Base-by-base conservation (phyloP, 257 asterid genomes). In the Capsicum rhomboideum region DNA sequence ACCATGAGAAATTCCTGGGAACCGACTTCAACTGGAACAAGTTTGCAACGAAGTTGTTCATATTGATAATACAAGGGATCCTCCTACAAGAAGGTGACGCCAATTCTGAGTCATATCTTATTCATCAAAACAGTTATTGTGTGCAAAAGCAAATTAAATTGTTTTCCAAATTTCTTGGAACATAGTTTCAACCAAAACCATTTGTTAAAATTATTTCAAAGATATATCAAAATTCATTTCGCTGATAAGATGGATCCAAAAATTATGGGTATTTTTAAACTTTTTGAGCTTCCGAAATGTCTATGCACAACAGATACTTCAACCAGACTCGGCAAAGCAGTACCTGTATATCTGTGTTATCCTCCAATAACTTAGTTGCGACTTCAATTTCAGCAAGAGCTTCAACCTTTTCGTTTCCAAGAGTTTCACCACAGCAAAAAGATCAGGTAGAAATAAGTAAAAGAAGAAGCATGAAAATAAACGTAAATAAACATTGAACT, bases 381-480 rank as follows among this genome's bases (percentile, higher is more conserved):
- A 96, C 94, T 92, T 94, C 99, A 81, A 96, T 96, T 89, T 94
- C 97, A 64, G 94, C 98, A 67, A 94, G 97, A 82, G 99, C 97
- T 93, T 96, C 99, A 78, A 96, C 99, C 99, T 96, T 83, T 11
- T 37, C 64, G 84, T 83, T 69, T 89, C 68, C 85, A 82, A 55
- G 80, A 67, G 40, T 50, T 71, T 0, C 42, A 58, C 5, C 77
- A 55, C 66, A 72, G 52, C 63, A 67, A 75, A 49, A 46, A 20
- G 61, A 26, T 75, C 63, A 75, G 63, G 61, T 6, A 5, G 42
- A 75, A 75, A 75, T 74, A 49, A 74, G 58, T 74, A 74, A 13
- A 49, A 74, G 8, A 74, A 74, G 26, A 75, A 75, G 61, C 4
- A 75, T 6, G 44, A 75, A 34, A 23, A 75, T 16, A 75, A 46